These are phyloP conservation scores for Chlamydomonas schloesseri DNA, from an alignment of 139 green algal species.

Conservation along the genomic window DNA sequence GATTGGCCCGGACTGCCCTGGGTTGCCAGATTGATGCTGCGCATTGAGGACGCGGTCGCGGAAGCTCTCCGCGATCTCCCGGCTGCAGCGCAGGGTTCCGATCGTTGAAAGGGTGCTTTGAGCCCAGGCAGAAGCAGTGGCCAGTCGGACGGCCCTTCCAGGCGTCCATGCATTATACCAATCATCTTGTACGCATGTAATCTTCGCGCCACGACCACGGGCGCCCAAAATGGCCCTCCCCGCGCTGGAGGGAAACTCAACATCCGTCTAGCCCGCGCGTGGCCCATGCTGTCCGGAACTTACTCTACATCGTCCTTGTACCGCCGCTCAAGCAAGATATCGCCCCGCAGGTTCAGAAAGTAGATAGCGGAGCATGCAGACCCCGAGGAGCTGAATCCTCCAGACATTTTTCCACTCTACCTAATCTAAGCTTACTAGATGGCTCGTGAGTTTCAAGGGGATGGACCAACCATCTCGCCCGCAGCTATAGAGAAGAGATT, in stretches of 20 bases:
- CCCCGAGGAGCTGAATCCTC: no score
- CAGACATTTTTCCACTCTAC: no score
- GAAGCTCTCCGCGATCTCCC: constrained; percentile 91
- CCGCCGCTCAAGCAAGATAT: constrained; percentile 91
- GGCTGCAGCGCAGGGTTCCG: constrained; percentile 53
- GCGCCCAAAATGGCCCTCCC: not conserved
- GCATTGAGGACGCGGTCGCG: constrained; percentile 89
- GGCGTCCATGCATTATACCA: no score
- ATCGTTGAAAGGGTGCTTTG: not conserved
- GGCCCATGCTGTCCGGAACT: constrained; percentile 33
- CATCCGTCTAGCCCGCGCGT: not conserved
- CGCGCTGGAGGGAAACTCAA: not conserved
- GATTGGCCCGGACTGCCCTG: constrained; percentile 69
- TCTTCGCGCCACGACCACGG: not conserved
- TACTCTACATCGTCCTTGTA: constrained; percentile 96
- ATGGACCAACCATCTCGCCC: no score
- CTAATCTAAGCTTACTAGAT: no score
- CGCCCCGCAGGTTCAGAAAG: constrained; percentile 93
- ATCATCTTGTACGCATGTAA: not conserved
- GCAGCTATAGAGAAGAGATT: no score
- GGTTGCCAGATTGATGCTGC: constrained; percentile 28
- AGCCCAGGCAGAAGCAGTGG: not conserved
- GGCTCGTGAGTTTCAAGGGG: no score
- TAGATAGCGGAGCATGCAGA: constrained; percentile 78
- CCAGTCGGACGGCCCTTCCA: not conserved